phyloP scores from a whole-genome alignment of 106 monocot species.

The Platanthera zijinensis region DNA sequence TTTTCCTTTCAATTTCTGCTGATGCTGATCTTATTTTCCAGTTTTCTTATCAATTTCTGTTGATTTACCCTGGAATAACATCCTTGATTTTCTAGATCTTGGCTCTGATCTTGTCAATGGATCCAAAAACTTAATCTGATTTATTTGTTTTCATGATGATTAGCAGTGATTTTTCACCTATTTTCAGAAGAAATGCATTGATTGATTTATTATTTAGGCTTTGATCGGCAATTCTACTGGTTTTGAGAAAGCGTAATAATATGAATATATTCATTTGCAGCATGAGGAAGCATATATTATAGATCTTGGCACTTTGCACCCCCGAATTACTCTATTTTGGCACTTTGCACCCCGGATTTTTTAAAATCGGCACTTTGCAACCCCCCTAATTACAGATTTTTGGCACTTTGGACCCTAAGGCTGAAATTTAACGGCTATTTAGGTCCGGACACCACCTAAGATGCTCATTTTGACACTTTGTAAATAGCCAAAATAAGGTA shows the following conservation, averaged over 20 bases:
- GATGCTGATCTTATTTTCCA: background rate
- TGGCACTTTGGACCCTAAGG: too few species aligned
- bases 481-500: too few species aligned
- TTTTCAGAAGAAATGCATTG: background rate
- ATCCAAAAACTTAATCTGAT: background rate
- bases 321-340: too few species aligned
- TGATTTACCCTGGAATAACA: too few species aligned
- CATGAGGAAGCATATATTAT: background rate
- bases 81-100: background rate
- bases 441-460: too few species aligned
- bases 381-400: too few species aligned
- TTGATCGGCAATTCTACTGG: too few species aligned
- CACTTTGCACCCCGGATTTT: too few species aligned
- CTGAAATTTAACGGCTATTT: too few species aligned
- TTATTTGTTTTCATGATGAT: background rate
- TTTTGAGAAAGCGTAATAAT: background rate
- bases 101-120: background rate
- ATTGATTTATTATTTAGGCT: background rate
- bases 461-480: too few species aligned
- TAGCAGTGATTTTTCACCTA: background rate
- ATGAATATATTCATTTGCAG: too few species aligned
- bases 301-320: background rate
- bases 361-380: too few species aligned
- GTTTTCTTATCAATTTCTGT: background rate
- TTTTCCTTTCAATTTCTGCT: background rate